Conservation (phyloP, 345 rosid genomes). For the Dipteronia dyeriana region DNA sequence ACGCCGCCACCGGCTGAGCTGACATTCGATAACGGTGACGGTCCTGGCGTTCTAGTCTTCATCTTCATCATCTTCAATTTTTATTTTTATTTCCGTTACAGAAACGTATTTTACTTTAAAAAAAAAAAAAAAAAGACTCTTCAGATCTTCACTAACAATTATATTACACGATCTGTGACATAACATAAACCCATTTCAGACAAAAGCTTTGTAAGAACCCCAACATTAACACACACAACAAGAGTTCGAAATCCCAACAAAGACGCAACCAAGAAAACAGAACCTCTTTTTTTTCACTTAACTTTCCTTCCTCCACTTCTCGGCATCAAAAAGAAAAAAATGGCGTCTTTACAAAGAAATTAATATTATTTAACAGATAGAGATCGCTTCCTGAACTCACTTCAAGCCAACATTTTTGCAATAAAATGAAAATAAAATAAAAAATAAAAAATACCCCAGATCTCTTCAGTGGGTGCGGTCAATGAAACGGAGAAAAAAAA, state of each 20-base stretch:
- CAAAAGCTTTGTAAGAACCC: conserved; percentile 30
- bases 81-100: background rate
- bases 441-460: conserved; percentile 7
- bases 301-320: conserved; percentile 4
- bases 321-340: conserved; percentile 11
- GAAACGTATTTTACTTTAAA: conserved; percentile 13
- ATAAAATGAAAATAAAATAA: background rate
- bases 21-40: conserved; percentile 43
- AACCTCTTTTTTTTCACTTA: conserved; percentile 13
- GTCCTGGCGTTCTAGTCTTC: conserved; percentile 59
- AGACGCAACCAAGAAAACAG: conserved; percentile 2
- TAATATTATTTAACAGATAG: conserved; percentile 20
- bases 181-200: conserved; percentile 37
- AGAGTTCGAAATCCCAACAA: conserved; percentile 32
- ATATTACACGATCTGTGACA: conserved; percentile 28
- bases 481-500: conserved; percentile 7
- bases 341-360: conserved; percentile 31
- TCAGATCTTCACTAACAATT: conserved; percentile 39
- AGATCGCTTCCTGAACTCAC: conserved; percentile 28
- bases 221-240: conserved; percentile 37
- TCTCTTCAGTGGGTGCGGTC: conserved; percentile 14
- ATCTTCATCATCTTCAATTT: conserved; percentile 67
- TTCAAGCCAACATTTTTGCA: background rate
- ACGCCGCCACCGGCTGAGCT: conserved; percentile 46
- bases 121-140: background rate